These are phyloP conservation scores for Sarocladium oryzae DNA, from an alignment of 2,329 filamentous ascomycete species.

Conservation along the genomic window DNA sequence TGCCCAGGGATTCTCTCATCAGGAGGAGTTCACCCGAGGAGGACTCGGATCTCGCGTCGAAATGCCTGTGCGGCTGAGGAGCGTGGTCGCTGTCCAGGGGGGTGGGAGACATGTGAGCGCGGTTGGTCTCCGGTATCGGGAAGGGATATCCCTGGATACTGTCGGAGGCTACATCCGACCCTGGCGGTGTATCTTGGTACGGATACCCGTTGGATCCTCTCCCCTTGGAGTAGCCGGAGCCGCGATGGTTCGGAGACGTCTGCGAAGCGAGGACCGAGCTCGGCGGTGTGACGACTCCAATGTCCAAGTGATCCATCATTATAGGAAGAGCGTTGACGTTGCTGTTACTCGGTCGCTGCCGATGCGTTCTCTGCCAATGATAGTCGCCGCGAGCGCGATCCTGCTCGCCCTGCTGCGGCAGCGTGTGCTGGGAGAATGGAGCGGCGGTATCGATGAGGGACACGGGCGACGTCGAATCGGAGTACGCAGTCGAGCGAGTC, in stretches of 20 bases:
- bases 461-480: background rate
- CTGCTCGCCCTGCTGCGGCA: background rate
- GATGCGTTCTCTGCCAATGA: background rate
- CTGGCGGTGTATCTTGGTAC: constrained; percentile 2
- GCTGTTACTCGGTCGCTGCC: background rate
- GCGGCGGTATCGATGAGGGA: background rate
- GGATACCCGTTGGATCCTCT: background rate
- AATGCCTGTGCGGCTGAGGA: background rate
- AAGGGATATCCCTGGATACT: too few relatives aligned
- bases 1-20: background rate
- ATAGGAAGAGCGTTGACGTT: background rate
- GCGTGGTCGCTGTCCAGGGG: background rate
- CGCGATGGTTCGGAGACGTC: background rate
- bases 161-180: background rate
- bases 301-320: background rate
- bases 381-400: background rate
- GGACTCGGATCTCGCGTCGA: background rate
- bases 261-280: background rate
- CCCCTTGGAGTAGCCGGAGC: background rate
- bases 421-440: background rate
- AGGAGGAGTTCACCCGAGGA: background rate
- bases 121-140: too few relatives aligned
- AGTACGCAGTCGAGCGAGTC: background rate
- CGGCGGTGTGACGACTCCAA: background rate
- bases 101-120: background rate